These are phyloP conservation scores for Talaromyces pinophilus DNA, from an alignment of 2,329 filamentous ascomycete species.

Conservation along the genomic window DNA sequence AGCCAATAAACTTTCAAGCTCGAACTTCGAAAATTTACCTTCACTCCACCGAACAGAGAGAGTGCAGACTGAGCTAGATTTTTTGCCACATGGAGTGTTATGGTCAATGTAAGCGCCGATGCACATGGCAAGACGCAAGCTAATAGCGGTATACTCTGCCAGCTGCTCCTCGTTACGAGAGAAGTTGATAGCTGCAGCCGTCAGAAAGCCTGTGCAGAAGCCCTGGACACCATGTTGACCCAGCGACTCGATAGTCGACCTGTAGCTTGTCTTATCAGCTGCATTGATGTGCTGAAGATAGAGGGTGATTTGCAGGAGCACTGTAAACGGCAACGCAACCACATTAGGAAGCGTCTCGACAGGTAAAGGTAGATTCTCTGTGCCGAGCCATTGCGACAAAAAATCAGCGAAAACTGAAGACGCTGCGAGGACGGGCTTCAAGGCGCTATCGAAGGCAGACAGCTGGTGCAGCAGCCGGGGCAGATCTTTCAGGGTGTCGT, in stretches of 20 bases:
- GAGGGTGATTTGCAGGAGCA: slow-evolving; percentile 13
- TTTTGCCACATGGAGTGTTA: not conserved
- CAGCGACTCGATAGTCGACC: slow-evolving; percentile 1
- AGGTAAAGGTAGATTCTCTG: not conserved
- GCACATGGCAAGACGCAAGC: slow-evolving; percentile 43
- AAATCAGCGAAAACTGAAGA: not conserved
- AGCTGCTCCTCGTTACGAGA: slow-evolving; percentile 33
- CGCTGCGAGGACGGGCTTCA: not conserved
- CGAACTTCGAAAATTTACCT: slow-evolving; percentile 6
- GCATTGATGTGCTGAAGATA: slow-evolving; percentile 7
- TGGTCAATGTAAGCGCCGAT: slow-evolving; percentile 42
- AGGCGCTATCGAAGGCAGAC: slow-evolving; percentile 3
- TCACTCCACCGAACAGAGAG: slow-evolving; percentile 19
- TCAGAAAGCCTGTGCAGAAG: slow-evolving; percentile 46
- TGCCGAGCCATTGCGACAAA: slow-evolving; percentile 10
- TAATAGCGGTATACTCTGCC: slow-evolving; percentile 37
- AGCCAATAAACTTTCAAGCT: slow-evolving; percentile 11
- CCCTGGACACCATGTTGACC: slow-evolving; percentile 32
- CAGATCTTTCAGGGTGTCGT: not conserved
- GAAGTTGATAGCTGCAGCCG: slow-evolving; percentile 40
- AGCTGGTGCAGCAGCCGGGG: not conserved
- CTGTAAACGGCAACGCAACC: slow-evolving; percentile 7
- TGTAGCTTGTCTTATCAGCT: not conserved
- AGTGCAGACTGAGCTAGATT: not conserved
- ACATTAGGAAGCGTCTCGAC: slow-evolving; percentile 5